These are phyloP conservation scores for Kappamyces sp. DNA, from an alignment of 192 early-diverging fungal genomes.

Conservation along the genomic window DNA sequence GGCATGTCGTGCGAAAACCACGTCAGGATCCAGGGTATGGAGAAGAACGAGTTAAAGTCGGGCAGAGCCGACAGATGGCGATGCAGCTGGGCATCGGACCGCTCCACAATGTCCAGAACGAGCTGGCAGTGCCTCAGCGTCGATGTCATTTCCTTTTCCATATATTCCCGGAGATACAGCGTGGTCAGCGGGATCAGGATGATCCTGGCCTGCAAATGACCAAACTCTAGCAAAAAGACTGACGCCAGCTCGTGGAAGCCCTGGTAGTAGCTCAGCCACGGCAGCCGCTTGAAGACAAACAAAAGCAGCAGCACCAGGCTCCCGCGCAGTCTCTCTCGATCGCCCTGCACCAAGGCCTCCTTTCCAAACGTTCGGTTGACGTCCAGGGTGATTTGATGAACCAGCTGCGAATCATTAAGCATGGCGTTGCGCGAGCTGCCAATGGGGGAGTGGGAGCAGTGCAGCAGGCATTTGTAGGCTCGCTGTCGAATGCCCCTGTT, in stretches of 20 bases:
- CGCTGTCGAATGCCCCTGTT: constrained; percentile 13
- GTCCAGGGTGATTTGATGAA: constrained; percentile 23
- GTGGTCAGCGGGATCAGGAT: constrained; percentile 44
- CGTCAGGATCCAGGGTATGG: constrained; percentile 66
- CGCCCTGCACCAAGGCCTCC: neutral
- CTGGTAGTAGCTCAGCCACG: constrained; percentile 62
- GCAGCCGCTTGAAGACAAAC: constrained; percentile 5
- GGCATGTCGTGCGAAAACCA: constrained; percentile 68
- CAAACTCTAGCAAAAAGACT: constrained; percentile 20
- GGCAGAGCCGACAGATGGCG: constrained; percentile 14
- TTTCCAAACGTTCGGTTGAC: constrained; percentile 25
- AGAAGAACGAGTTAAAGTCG: constrained; percentile 59
- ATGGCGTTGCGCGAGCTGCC: neutral
- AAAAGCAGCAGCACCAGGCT: constrained; percentile 15
- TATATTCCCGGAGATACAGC: constrained; percentile 30
- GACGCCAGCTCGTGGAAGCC: constrained; percentile 43
- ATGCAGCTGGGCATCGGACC: constrained; percentile 6
- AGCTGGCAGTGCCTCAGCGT: constrained; percentile 42
- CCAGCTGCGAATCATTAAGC: neutral
- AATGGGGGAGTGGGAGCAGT: constrained; percentile 7
- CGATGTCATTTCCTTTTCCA: constrained; percentile 27
- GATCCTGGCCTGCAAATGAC: constrained; percentile 17
- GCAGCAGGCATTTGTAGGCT: constrained; percentile 24
- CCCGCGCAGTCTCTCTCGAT: constrained; percentile 4
- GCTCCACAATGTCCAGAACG: constrained; percentile 23